Base-by-base conservation (phyloP, 1,139 yeast genomes). In the Candida buenavistaensis region DNA sequence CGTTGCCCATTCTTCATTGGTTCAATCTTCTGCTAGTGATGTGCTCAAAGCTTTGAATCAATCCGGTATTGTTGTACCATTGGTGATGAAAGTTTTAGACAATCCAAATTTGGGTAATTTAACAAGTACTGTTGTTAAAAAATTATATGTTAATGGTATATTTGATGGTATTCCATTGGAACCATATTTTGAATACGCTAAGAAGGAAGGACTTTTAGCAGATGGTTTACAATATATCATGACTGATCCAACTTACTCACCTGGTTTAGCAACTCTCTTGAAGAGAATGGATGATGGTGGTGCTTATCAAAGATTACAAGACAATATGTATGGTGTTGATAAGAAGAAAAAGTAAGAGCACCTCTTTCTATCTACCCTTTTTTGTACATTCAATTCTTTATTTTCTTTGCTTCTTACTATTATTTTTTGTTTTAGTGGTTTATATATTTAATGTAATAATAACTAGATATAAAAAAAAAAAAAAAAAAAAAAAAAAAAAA, bases 221-320 rank as follows among this genome's bases (percentile, higher is more conserved):
- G 47, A 58, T 32, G 47, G 45, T 0, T 41, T 61, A 6, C 61
- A 68, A 41, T 30, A 15, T 5, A 34, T 52, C 6, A 54, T 70
- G 30, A 57, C 68, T 13, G 44, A 54, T 37, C 60, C 63, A 2
- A 46, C 36, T 5, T 61, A 59, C 48, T 54, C 61, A 10, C 72
- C 72, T 3, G 54, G 59, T 5, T 26, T 67, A 20, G 75, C 64
- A 3, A 44, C 41, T 37, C 38, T 69, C 5, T 57, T 69, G 38
- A 47, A 60, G 34, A 54, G 55, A 34, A 48, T 64, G 57, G 69
- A 69, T 33, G 45, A 50, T 27, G 36, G 41, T 11, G 75, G 75
- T 0, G 60, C 52, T 13, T 66, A 44, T 43, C 50, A 55, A 25
- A 58, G 57, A 21, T 44, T 69, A 12, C 64, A 62, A 43, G 50